These are phyloP conservation scores for Xylariaceae sp. DNA, from an alignment of 2,329 filamentous ascomycete species.

Conservation along the genomic window DNA sequence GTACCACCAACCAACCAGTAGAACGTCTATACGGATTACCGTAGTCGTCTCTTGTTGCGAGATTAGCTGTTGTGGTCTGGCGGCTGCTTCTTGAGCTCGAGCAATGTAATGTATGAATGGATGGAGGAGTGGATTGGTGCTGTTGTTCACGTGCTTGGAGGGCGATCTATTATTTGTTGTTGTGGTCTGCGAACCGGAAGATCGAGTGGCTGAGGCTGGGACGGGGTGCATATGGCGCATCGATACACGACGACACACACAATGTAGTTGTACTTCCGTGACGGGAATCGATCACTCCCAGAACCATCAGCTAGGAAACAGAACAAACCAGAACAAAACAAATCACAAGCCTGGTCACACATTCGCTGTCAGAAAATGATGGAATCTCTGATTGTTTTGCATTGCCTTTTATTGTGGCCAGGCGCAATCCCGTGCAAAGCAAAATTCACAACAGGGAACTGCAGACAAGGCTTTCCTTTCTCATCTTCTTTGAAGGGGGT, in stretches of 20 bases:
- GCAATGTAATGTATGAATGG: too few relatives aligned
- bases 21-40: too few relatives aligned
- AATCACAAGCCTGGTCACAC: not conserved
- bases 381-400: conserved; percentile 19
- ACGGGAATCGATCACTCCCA: too few relatives aligned
- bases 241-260: not conserved
- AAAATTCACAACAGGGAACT: too few relatives aligned
- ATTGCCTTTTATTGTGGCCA: conserved; percentile 15
- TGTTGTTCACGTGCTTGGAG: not conserved
- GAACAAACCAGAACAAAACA: not conserved
- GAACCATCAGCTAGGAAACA: not conserved
- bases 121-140: too few relatives aligned
- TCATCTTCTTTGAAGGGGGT: too few relatives aligned
- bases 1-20: too few relatives aligned
- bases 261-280: not conserved
- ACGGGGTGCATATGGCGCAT: not conserved
- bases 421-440: conserved; percentile 18
- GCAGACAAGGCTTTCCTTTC: too few relatives aligned
- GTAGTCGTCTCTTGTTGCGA: too few relatives aligned
- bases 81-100: too few relatives aligned
- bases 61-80: too few relatives aligned
- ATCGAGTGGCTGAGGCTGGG: not conserved
- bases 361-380: conserved; percentile 16
- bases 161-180: too few relatives aligned
- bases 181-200: not conserved